phyloP scores from a whole-genome alignment of 1,284 basidiomycete species.

The Naganishia albida region DNA sequence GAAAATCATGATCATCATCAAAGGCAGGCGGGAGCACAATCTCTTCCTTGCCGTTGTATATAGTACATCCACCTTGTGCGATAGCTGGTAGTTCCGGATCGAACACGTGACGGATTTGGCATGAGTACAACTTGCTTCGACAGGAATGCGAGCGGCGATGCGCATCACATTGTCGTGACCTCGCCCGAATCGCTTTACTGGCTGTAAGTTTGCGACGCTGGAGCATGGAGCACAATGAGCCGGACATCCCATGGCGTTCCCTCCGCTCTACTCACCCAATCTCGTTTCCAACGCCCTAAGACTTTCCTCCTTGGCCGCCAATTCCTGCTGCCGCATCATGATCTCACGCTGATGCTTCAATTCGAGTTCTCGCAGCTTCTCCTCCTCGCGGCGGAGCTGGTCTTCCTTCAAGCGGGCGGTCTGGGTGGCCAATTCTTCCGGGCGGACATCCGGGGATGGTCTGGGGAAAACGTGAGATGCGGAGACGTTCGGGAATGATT shows the following conservation, averaged over 20 bases:
- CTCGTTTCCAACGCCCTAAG: conserved; percentile 55
- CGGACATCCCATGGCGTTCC: background rate
- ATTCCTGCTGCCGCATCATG: conserved; percentile 96
- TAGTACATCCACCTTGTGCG: no score
- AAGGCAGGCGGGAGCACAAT: no score
- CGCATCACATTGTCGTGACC: background rate
- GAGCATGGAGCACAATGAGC: background rate
- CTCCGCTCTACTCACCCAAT: conserved; percentile 42
- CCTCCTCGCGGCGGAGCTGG: conserved; percentile 94
- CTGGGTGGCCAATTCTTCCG: conserved; percentile 95
- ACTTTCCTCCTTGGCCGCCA: conserved; percentile 85
- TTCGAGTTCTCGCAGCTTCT: conserved; percentile 98
- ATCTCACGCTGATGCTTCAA: conserved; percentile 98
- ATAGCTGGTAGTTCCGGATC: no score
- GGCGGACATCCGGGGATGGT: conserved; percentile 76
- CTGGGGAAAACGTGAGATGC: background rate
- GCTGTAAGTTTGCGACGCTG: conserved; percentile 23
- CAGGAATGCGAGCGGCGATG: background rate
- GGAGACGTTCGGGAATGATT: conserved; percentile 32
- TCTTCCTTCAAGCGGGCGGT: conserved; percentile 97
- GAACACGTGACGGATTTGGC: no score
- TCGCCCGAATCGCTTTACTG: conserved; percentile 1
- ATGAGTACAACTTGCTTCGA: background rate
- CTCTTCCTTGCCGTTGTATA: no score
- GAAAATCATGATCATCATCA: no score